These are phyloP conservation scores for Fusarium tuaranense DNA, from an alignment of 2,329 filamentous ascomycete genomes.

Conservation along the genomic window DNA sequence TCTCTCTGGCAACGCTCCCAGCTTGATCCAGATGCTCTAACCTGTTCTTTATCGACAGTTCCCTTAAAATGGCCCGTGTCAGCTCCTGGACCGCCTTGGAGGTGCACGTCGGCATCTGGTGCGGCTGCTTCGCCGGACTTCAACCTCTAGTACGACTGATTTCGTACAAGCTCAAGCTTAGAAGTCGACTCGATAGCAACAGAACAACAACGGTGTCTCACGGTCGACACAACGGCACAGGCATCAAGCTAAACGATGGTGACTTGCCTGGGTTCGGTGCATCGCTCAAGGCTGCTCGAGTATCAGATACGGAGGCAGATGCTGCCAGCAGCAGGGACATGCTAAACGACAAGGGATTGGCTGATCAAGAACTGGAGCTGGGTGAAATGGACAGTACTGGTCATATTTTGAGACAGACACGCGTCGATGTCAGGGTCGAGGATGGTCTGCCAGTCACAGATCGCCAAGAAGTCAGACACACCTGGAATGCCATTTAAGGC, in stretches of 20 bases:
- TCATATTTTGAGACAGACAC: not conserved
- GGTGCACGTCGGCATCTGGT: not conserved
- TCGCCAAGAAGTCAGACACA: not conserved
- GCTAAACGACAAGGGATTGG: not conserved
- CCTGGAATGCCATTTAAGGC: not conserved
- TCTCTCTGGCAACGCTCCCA: not conserved
- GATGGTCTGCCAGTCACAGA: not conserved
- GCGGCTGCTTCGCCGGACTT: not conserved
- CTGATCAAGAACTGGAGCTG: not conserved
- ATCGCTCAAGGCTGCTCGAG: not conserved
- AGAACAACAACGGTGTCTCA: not conserved
- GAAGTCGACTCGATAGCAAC: not conserved
- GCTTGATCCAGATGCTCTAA: not conserved
- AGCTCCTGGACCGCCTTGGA: not conserved
- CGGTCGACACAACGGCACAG: not conserved
- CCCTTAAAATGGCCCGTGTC: not conserved
- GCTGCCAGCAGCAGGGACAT: not conserved
- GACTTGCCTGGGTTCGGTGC: not conserved
- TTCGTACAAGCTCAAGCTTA: not conserved
- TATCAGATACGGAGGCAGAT: not conserved
- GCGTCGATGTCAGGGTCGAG: not conserved
- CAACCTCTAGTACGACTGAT: not conserved
- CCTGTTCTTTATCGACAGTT: not conserved
- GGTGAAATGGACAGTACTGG: not conserved
- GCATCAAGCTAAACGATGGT: not conserved